These are phyloP conservation scores for Chamaecyparis obtusa DNA, from an alignment of 75 land plant species.

Conservation along the genomic window DNA sequence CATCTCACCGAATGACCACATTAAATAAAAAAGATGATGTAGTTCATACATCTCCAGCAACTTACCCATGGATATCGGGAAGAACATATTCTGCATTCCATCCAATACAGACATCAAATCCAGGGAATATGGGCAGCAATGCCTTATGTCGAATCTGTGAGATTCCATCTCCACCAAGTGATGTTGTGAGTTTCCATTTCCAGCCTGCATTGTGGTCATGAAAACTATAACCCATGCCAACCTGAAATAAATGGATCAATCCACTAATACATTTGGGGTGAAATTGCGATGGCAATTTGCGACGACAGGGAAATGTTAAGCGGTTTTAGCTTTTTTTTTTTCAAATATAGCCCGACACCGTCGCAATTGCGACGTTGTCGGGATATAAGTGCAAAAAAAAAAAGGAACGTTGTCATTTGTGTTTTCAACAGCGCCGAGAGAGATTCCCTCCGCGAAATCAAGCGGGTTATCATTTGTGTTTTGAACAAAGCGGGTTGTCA, in stretches of 20 bases:
- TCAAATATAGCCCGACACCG: too few relatives aligned
- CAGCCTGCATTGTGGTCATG: slow-evolving; percentile 73
- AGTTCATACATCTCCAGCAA: slow-evolving; percentile 7
- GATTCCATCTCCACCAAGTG: slow-evolving; percentile 78
- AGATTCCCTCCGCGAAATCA: too few relatives aligned
- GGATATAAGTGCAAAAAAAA: too few relatives aligned
- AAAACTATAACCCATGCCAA: slow-evolving; percentile 90
- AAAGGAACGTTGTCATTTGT: too few relatives aligned
- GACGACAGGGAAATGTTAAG: too few relatives aligned
- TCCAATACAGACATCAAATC: slow-evolving; percentile 78
- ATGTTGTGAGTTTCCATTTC: slow-evolving; percentile 94
- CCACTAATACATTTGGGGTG: too few relatives aligned
- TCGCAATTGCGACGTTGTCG: too few relatives aligned
- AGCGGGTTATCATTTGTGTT: too few relatives aligned
- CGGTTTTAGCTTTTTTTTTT: too few relatives aligned
- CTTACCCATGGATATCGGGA: slow-evolving; percentile 89
- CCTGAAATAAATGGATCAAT: slow-evolving; percentile 29
- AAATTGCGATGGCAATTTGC: too few relatives aligned
- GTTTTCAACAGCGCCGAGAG: too few relatives aligned
- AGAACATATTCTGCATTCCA: slow-evolving; percentile 96
- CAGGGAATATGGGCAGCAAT: slow-evolving; percentile 65
- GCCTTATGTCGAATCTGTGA: slow-evolving; percentile 84
- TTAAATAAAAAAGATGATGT: neutral
- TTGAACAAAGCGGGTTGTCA: too few relatives aligned
- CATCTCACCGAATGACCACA: slow-evolving; percentile 3